phyloP scores from a whole-genome alignment of 257 asterid species.

The Ajuga chamaepitys region DNA sequence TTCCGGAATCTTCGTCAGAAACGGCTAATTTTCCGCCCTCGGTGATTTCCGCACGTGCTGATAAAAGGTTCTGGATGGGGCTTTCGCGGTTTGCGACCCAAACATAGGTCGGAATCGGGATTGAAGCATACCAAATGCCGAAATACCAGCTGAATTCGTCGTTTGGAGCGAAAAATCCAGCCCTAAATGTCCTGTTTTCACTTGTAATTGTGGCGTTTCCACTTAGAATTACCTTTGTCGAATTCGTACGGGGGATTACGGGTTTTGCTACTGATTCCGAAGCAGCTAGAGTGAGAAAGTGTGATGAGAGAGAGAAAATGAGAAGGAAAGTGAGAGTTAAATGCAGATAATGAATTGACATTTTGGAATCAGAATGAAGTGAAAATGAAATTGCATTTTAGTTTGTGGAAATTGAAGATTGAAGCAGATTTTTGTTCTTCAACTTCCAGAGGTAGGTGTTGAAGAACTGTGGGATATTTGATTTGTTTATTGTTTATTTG shows the following conservation, averaged over 20 bases:
- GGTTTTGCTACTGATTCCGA: constrained; percentile 20
- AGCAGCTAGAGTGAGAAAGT: constrained; percentile 10
- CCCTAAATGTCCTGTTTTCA: constrained; percentile 41
- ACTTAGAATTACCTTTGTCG: constrained; percentile 29
- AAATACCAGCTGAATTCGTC: constrained; percentile 48
- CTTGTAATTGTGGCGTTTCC: constrained; percentile 46
- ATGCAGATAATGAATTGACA: constrained; percentile 16
- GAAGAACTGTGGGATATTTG: constrained; percentile 15
- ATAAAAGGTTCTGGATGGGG: constrained; percentile 38
- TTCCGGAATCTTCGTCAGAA: constrained; percentile 30
- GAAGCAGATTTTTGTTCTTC: not conserved
- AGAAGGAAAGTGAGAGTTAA: constrained; percentile 9
- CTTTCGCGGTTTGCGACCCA: constrained; percentile 81
- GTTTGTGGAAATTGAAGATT: not conserved
- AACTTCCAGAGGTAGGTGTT: constrained; percentile 10
- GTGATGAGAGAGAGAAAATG: constrained; percentile 15
- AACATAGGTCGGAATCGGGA: constrained; percentile 51
- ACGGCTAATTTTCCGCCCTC: constrained; percentile 43
- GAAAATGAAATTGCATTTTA: constrained; percentile 22
- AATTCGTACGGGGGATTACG: constrained; percentile 9
- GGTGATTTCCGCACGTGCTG: constrained; percentile 40
- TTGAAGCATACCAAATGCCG: constrained; percentile 71
- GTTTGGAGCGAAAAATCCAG: constrained; percentile 53
- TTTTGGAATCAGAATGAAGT: constrained; percentile 16
- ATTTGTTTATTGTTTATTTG: not conserved